These are phyloP conservation scores for Blastobotrys chiropterorum DNA, from an alignment of 805 yeast genomes.

Conservation along the genomic window DNA sequence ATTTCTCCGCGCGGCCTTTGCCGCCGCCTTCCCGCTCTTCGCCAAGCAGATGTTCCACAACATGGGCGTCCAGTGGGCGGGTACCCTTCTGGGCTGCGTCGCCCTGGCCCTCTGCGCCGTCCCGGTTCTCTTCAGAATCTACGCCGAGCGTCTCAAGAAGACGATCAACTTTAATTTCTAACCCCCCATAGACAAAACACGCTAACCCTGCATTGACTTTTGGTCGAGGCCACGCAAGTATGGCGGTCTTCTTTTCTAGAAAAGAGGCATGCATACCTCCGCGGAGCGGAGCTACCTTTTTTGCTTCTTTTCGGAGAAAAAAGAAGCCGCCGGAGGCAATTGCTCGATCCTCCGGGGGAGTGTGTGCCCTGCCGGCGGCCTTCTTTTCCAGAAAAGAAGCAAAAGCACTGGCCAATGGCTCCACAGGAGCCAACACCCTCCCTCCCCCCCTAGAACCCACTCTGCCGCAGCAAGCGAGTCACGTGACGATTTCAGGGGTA, in stretches of 20 bases:
- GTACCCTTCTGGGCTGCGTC: constrained; percentile 60
- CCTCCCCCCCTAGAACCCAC: too few species aligned
- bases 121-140: constrained; percentile 59
- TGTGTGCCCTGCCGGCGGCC: neutral
- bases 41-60: constrained; percentile 63
- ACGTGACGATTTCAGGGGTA: neutral
- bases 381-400: neutral
- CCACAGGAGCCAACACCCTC: too few species aligned
- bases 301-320: neutral
- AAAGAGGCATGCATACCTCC: too few species aligned
- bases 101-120: constrained; percentile 55
- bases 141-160: constrained; percentile 51
- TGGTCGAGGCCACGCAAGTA: too few species aligned
- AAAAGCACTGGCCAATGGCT: neutral
- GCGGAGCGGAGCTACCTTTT: neutral
- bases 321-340: neutral
- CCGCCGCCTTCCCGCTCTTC: constrained; percentile 69
- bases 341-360: too few species aligned
- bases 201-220: neutral
- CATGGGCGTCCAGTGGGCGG: constrained; percentile 78
- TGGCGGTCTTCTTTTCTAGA: too few species aligned
- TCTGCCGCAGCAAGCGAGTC: too few species aligned
- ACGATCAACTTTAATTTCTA: constrained; percentile 49
- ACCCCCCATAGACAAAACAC: neutral
- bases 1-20: constrained; percentile 61